Evolutionary conservation across 257 asterid species (phyloP).

Genomic region (Scutellaria minor): DNA sequence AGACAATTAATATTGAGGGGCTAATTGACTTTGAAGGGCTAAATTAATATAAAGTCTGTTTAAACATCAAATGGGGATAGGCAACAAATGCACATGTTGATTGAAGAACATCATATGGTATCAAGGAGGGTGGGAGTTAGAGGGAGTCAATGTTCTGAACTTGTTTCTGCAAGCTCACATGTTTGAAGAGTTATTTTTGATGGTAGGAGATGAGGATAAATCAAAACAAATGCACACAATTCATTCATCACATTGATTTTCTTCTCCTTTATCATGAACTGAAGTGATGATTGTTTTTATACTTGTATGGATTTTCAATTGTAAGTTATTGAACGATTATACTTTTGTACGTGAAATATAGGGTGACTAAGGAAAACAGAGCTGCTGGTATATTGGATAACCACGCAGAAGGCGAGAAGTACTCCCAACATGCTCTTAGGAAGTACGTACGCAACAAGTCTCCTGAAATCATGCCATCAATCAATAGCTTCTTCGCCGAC

Average conservation of each 20-base stretch:
- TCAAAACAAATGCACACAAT: neutral
- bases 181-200: too few relatives aligned
- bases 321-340: neutral
- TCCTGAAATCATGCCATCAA: slow-evolving; percentile 79
- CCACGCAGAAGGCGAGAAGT: slow-evolving; percentile 73
- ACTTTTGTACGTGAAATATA: slow-evolving; percentile 30
- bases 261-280: neutral
- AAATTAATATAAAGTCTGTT: too few relatives aligned
- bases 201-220: neutral
- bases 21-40: too few relatives aligned
- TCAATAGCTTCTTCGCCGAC: slow-evolving; percentile 71
- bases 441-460: slow-evolving; percentile 66
- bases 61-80: too few relatives aligned
- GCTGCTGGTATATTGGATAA: slow-evolving; percentile 84
- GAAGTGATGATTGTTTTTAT: neutral
- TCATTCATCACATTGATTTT: slow-evolving; percentile 9
- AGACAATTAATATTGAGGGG: too few relatives aligned
- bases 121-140: neutral
- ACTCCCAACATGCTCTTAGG: slow-evolving; percentile 67
- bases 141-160: neutral
- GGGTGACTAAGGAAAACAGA: slow-evolving; percentile 84
- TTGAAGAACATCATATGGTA: neutral
- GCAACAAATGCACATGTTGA: neutral
- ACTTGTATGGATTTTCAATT: neutral
- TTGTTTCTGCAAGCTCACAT: too few relatives aligned